A percentile compares a stretch with the other conserved stretches of the same genome.
Conservation (phyloP, 1,284 basidiomycete species). For the Leucoagaricus sp. region DNA sequence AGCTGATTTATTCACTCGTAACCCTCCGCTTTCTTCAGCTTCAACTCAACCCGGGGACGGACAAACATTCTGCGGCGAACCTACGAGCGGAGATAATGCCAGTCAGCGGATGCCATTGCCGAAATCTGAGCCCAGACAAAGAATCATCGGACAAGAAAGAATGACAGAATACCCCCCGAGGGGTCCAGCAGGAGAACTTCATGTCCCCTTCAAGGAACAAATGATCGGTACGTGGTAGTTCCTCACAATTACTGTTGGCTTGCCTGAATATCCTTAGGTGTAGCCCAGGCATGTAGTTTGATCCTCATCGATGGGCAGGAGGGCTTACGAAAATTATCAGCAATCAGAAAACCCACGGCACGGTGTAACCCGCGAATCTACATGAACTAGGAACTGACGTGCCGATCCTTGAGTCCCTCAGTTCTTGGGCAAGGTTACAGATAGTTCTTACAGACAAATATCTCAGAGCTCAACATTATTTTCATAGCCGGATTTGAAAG, state of each 20-base stretch:
- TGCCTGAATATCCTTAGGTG: conserved; percentile 19
- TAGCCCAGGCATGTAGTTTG: conserved; percentile 25
- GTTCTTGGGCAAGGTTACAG: conserved; percentile 3
- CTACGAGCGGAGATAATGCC: background rate
- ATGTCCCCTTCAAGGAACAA: conserved; percentile 49
- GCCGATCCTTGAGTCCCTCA: background rate
- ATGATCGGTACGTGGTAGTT: conserved; percentile 41
- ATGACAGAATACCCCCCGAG: background rate
- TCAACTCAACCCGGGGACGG: conserved; percentile 36
- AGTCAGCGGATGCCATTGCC: background rate
- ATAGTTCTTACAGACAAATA: background rate
- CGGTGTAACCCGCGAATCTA: conserved; percentile 29
- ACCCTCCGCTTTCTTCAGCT: conserved; percentile 24
- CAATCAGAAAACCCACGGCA: conserved; percentile 45
- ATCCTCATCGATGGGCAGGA: too few species aligned
- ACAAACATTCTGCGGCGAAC: conserved; percentile 28
- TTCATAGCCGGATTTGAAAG: conserved; percentile 39
- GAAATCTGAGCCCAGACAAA: background rate
- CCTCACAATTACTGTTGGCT: too few species aligned
- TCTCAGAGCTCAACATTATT: background rate
- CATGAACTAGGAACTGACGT: background rate
- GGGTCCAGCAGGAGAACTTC: conserved; percentile 4
- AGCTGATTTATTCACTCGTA: too few species aligned
- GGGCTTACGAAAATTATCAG: background rate
- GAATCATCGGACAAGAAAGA: background rate